A percentile compares a stretch with the other conserved stretches of the same genome.
phyloP scores from a whole-genome alignment of 2,329 filamentous ascomycete genomes.

The Delphinella strobiligena region DNA sequence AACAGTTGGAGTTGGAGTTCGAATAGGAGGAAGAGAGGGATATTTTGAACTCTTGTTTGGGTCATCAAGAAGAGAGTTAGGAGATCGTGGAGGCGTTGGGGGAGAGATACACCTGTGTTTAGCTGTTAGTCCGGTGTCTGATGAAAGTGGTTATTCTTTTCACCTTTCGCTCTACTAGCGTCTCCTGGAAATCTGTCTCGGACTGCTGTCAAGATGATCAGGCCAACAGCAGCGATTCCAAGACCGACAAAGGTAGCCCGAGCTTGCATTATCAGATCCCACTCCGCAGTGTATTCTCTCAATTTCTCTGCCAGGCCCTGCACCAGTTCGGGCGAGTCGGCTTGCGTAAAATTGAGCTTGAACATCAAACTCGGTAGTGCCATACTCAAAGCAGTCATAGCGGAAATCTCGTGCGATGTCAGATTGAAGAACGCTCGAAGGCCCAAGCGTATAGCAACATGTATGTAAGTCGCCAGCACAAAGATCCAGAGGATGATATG shows the following conservation, averaged over 20 bases:
- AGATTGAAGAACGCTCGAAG: slow-evolving; percentile 17
- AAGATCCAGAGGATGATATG: slow-evolving; percentile 62
- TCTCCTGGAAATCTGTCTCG: background rate
- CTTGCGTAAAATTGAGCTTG: slow-evolving; percentile 77
- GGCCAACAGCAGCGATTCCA: slow-evolving; percentile 18
- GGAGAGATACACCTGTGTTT: slow-evolving; percentile 11
- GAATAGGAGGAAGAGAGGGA: slow-evolving; percentile 73
- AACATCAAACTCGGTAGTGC: slow-evolving; percentile 58
- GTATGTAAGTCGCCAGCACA: slow-evolving; percentile 56
- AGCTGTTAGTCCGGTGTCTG: background rate
- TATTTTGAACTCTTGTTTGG: slow-evolving; percentile 74
- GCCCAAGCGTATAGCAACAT: slow-evolving; percentile 38
- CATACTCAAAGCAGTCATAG: slow-evolving; percentile 28
- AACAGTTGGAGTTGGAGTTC: slow-evolving; percentile 38
- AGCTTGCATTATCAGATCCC: slow-evolving; percentile 24
- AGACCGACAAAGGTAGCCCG: slow-evolving; percentile 26
- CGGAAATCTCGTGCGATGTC: slow-evolving; percentile 16
- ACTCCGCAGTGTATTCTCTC: slow-evolving; percentile 14
- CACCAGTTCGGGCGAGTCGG: slow-evolving; percentile 68
- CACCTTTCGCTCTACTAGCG: background rate
- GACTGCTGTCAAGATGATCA: slow-evolving; percentile 1
- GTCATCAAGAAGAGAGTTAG: slow-evolving; percentile 72
- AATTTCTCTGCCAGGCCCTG: slow-evolving; percentile 31
- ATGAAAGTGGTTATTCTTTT: background rate
- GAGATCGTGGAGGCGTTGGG: slow-evolving; percentile 45